Conservation (phyloP, 331 rosid genomes). For the Ulmus americana region DNA sequence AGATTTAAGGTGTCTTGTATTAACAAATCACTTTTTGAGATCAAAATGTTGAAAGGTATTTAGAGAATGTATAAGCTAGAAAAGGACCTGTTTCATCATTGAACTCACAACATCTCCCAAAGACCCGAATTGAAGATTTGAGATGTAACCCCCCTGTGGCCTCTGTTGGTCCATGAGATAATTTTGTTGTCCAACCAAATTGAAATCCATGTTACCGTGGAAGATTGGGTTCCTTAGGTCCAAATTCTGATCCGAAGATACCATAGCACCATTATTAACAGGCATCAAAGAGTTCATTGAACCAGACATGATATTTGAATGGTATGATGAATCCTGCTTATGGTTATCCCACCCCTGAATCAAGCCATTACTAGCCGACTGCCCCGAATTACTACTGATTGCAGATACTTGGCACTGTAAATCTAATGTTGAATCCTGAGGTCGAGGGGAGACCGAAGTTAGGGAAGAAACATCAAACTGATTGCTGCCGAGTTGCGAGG, state of each 20-base stretch:
- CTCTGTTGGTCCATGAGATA: conserved; percentile 42
- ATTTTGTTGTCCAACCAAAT: conserved; percentile 18
- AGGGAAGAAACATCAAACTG: conserved; percentile 44
- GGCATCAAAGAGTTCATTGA: conserved; percentile 40
- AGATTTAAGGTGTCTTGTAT: no score
- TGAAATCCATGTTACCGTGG: conserved; percentile 38
- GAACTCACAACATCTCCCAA: conserved; percentile 60
- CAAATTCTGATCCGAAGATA: conserved; percentile 32
- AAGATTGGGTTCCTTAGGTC: conserved; percentile 29
- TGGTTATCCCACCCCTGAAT: conserved; percentile 54
- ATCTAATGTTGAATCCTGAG: conserved; percentile 39
- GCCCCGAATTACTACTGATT: conserved; percentile 27
- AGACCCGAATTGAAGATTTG: conserved; percentile 46
- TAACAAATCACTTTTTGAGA: no score
- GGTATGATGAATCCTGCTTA: conserved; percentile 40
- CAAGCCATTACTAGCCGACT: conserved; percentile 27
- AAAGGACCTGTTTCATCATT: conserved; percentile 62
- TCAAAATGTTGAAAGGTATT: no score
- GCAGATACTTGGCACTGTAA: conserved; percentile 34
- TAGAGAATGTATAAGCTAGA: no score
- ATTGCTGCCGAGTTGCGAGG: conserved; percentile 31
- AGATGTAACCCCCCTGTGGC: conserved; percentile 29
- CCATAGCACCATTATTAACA: conserved; percentile 40
- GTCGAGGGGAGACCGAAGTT: conserved; percentile 33
- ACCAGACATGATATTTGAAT: conserved; percentile 31